Evolutionary conservation across 2,329 filamentous ascomycete species (phyloP), one percentile per base, ranked within the genome.

Genomic region (Mycogone perniciosa): DNA sequence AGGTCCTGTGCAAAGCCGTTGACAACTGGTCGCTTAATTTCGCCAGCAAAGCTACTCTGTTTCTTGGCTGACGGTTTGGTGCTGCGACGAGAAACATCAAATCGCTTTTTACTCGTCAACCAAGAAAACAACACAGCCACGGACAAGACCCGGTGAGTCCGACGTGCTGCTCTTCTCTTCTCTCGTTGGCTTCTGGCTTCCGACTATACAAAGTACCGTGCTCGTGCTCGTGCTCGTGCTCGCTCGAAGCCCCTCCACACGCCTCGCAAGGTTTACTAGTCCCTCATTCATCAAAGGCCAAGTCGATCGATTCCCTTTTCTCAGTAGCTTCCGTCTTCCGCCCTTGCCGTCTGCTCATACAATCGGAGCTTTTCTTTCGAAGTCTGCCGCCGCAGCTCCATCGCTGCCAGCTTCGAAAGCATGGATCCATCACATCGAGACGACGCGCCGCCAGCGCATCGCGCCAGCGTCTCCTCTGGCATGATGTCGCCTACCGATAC

Each of bases 401-500:
- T 35, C 52, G 44, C 45, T 29, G 44, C 29, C 33, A 34, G 44
- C 47, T 31, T 51, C 50, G 54, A 44, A 59, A 62, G 49, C 60
- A 79, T 79, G 76, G 76, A 77, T 63, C 65, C 72, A 34, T 62
- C 68, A 38, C 57, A 58, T 42, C 60, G 60, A 51, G 65, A 66
- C 43, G 61, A 57, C 54, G 59, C 65, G 54, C 68, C 65, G 52
- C 62, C 60, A 56, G 67, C 35, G 43, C 71, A 68, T 53, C 65
- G 68, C 35, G 62, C 61, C 40, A 65, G 61, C 60, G 65, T 69
- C 50, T 68, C 64, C 55, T 67, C 70, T 42, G 58, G 62, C 56
- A 58, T 67, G 53, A 57, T 74, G 51, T 76, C 79, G 48, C 75
- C 79, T 11, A 76, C 74, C 44, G 76, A 81, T 54, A 74, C 71